Base-by-base conservation (phyloP, 495 filamentous ascomycete species). In the Friedmanniomyces simplex region DNA sequence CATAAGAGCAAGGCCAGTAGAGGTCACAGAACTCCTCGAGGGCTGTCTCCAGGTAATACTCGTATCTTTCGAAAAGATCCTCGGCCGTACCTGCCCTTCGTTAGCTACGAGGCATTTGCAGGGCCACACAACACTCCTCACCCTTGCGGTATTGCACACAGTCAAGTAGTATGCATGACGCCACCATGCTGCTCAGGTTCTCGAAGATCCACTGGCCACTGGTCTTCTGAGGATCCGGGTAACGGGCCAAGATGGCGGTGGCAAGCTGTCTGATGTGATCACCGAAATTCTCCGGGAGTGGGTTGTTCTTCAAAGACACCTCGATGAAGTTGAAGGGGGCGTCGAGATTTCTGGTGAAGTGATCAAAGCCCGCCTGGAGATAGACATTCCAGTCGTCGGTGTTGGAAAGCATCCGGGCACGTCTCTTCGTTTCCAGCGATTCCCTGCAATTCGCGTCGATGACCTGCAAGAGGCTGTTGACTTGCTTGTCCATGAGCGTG, bases 321-420 rank as follows among this genome's bases (percentile, higher is more conserved):
- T 73, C 61, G 12, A 79, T 70, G 54, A 82, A 79, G 60, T 82
- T 72, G 50, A 82, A 82, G 0, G 79, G 77, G 8, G 56, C 65
- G 47, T 79, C 71, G 4, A 77, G 68, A 36, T 71, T 59, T 1
- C 62, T 63, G 0, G 79, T 68, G 48, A 82, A 82, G 57, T 82
- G 79, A 30, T 78, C 72, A 51, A 77, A 81, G 1, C 74, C 79
- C 10, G 65, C 64, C 51, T 76, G 69, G 10, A 81, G 63, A 51
- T 74, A 76, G 11, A 65, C 59, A 16, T 78, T 68, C 0, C 81
- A 64, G 55, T 77, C 72, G 22, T 80, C 76, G 0, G 70, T 67
- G 50, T 74, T 70, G 4, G 71, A 68, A 6, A 75, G 58, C 71
- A 79, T 76, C 3, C 78, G 68, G 1, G 71, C 55, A 50, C 66